These are phyloP conservation scores for Nicotiana attenuata DNA, from an alignment of 257 asterid genomes.

Conservation along the genomic window DNA sequence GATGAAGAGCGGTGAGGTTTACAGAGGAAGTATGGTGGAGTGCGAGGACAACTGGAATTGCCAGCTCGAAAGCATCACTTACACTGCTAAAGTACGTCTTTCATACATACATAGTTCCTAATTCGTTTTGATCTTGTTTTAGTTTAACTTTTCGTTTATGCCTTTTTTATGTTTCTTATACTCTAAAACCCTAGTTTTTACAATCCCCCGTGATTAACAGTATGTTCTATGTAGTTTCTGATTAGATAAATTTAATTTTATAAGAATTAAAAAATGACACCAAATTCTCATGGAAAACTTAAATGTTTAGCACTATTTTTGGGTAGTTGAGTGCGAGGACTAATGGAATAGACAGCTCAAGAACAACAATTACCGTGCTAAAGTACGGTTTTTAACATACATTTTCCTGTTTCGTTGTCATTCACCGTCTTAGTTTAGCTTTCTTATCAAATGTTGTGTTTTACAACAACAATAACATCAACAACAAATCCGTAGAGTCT, in stretches of 20 bases:
- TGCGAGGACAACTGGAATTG: slow-evolving; percentile 62
- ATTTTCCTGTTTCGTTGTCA: not conserved
- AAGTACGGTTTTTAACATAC: slow-evolving; percentile 14
- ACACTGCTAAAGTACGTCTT: slow-evolving; percentile 44
- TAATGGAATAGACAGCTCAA: slow-evolving; percentile 52
- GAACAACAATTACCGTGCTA: slow-evolving; percentile 40
- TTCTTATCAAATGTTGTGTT: not conserved
- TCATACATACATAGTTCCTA: not conserved
- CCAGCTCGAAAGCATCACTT: slow-evolving; percentile 48
- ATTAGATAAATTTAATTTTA: not conserved
- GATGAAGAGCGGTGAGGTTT: slow-evolving; percentile 91
- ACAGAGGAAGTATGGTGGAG: slow-evolving; percentile 85
- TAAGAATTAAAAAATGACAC: not conserved
- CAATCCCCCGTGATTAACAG: not conserved
- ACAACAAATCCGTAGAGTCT: too few species aligned
- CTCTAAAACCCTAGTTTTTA: not conserved
- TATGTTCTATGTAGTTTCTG: not conserved
- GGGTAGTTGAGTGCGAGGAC: slow-evolving; percentile 46
- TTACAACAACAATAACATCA: too few species aligned
- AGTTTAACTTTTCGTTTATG: not conserved
- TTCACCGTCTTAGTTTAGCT: not conserved
- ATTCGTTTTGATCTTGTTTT: not conserved
- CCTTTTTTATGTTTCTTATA: not conserved
- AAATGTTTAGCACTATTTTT: not conserved
- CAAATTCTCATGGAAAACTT: not conserved